phyloP scores from a whole-genome alignment of 1,284 basidiomycete genomes.

The Phellinidium pouzarii region DNA sequence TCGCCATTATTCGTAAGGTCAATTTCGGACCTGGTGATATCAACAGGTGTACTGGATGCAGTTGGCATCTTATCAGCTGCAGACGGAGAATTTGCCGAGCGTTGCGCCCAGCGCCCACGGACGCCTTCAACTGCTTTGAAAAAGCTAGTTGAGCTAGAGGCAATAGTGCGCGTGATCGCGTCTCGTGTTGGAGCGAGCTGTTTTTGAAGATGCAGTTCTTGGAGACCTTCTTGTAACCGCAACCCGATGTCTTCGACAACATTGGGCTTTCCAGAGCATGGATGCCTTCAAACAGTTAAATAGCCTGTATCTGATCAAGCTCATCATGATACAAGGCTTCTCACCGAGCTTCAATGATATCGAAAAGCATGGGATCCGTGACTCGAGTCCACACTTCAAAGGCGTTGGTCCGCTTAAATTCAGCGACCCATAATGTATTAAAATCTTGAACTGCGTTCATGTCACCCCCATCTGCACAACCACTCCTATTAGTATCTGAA shows the following conservation, averaged over 20 bases:
- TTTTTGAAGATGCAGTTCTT: constrained; percentile 85
- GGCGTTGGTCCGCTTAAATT: constrained; percentile 79
- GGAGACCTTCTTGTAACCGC: constrained; percentile 81
- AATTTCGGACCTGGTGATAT: constrained; percentile 42
- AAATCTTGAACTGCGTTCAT: constrained; percentile 61
- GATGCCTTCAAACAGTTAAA: constrained; percentile 48
- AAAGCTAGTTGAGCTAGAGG: constrained; percentile 71
- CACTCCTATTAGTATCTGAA: neutral
- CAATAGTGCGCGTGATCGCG: constrained; percentile 70
- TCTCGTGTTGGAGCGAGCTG: constrained; percentile 85
- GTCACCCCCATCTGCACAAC: constrained; percentile 32
- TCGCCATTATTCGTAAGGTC: constrained; percentile 18
- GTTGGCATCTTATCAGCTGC: constrained; percentile 21
- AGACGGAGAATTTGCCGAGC: constrained; percentile 33
- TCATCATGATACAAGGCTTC: constrained; percentile 20
- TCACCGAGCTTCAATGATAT: constrained; percentile 84
- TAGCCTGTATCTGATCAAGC: neutral
- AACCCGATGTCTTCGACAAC: constrained; percentile 85
- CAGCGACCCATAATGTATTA: constrained; percentile 75
- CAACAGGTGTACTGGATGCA: constrained; percentile 37
- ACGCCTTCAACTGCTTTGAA: constrained; percentile 86
- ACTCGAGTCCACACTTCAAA: constrained; percentile 82
- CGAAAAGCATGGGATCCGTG: constrained; percentile 86
- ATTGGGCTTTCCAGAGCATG: constrained; percentile 83
- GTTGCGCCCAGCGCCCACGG: constrained; percentile 61